phyloP scores from a whole-genome alignment of 768 basidiomycete genomes.

The Rhodosporidiobolus odoratus region DNA sequence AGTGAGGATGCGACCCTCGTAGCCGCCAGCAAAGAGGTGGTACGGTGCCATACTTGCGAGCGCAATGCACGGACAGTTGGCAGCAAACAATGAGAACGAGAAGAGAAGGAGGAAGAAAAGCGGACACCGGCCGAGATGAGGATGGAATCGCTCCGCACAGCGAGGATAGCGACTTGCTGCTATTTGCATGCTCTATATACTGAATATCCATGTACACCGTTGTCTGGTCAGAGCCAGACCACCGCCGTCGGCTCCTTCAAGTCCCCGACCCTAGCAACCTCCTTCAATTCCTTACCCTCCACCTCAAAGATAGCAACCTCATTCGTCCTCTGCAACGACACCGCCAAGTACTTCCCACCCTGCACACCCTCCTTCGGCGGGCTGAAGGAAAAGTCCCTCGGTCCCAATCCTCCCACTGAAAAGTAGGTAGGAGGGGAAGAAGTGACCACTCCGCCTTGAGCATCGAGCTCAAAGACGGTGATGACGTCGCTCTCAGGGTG shows the following conservation, averaged over 20 bases:
- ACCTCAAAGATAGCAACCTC: constrained; percentile 26
- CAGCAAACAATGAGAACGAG: background rate
- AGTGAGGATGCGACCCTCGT: constrained; percentile 11
- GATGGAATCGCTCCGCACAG: no score
- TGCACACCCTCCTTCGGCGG: background rate
- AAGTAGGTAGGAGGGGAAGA: background rate
- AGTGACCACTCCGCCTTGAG: background rate
- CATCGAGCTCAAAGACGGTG: constrained; percentile 21
- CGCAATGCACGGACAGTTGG: background rate
- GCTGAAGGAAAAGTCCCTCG: constrained; percentile 18
- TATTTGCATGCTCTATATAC: no score
- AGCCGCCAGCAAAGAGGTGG: constrained; percentile 22
- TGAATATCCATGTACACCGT: background rate
- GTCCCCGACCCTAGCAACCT: constrained; percentile 19
- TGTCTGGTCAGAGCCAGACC: constrained; percentile 1
- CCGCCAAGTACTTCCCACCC: constrained; percentile 18
- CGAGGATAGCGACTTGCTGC: no score
- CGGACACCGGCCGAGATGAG: background rate
- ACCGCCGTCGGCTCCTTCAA: constrained; percentile 23
- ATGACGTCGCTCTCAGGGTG: constrained; percentile 20
- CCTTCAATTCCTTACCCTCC: background rate
- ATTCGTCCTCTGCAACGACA: constrained; percentile 30
- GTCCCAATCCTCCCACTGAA: constrained; percentile 17
- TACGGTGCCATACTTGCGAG: background rate
- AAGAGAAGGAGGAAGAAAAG: background rate